phyloP scores from a whole-genome alignment of 345 rosid species.

The Brassica nigra region DNA sequence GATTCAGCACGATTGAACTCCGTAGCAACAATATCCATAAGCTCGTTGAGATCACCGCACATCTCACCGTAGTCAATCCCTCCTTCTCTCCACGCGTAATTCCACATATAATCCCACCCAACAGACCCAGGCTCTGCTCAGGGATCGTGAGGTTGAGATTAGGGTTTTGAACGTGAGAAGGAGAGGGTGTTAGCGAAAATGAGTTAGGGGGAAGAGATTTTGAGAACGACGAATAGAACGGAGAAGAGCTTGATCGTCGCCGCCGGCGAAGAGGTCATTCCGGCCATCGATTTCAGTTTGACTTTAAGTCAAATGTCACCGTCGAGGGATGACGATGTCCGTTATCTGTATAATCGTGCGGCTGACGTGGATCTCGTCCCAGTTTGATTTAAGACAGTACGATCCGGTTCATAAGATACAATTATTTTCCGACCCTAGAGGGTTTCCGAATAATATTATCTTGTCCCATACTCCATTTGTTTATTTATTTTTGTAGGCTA shows the following conservation, averaged over 20 bases:
- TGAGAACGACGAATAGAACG: conserved; percentile 32
- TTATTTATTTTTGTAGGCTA: too few species aligned
- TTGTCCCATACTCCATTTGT: too few species aligned
- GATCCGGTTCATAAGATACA: not conserved
- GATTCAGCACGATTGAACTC: conserved; percentile 55
- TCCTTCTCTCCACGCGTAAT: conserved; percentile 71
- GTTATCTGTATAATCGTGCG: not conserved
- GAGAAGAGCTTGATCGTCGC: conserved; percentile 34
- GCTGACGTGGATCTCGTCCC: not conserved
- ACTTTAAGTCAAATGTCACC: too few species aligned
- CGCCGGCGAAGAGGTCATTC: conserved; percentile 24
- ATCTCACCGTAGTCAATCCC: conserved; percentile 53
- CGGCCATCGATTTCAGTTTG: conserved; percentile 42
- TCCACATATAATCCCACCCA: conserved; percentile 76
- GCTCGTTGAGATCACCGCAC: conserved; percentile 63
- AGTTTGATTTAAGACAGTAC: not conserved
- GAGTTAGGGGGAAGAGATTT: conserved; percentile 30
- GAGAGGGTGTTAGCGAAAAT: conserved; percentile 37
- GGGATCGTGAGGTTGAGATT: conserved; percentile 67
- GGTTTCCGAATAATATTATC: too few species aligned
- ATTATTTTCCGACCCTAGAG: too few species aligned
- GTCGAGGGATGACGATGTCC: not conserved
- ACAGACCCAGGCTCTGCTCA: conserved; percentile 57
- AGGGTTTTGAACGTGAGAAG: conserved; percentile 44
- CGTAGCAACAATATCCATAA: conserved; percentile 40